Percentiles rank a stretch among this genome's conserved stretches.
Evolutionary conservation across 2,329 filamentous ascomycete species (phyloP).

Genomic region (Lithohypha guttulata): DNA sequence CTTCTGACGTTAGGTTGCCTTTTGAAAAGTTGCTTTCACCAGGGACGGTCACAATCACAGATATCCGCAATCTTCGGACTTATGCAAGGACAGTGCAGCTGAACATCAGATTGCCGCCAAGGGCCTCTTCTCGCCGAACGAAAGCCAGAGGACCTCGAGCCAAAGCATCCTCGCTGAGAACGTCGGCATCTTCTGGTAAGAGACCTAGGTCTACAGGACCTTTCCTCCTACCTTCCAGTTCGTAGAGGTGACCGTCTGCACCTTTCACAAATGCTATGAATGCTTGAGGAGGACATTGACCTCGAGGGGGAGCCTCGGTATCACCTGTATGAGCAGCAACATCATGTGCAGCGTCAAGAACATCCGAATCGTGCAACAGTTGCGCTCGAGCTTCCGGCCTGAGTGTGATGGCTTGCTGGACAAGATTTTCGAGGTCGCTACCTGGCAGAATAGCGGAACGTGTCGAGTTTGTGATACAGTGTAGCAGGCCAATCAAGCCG

Average conservation of each 20-base stretch:
- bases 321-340: slow-evolving; percentile 22
- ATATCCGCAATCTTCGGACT: not conserved
- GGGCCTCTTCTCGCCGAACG: slow-evolving; percentile 20
- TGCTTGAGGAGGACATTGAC: slow-evolving; percentile 18
- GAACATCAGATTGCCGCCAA: slow-evolving; percentile 14
- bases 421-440: slow-evolving; percentile 36
- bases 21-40: too few relatives aligned
- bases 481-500: slow-evolving; percentile 47
- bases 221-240: slow-evolving; percentile 26
- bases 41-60: too few relatives aligned
- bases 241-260: slow-evolving; percentile 26
- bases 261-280: slow-evolving; percentile 29
- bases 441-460: slow-evolving; percentile 32
- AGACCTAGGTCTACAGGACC: slow-evolving; percentile 25
- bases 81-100: slow-evolving; percentile 18
- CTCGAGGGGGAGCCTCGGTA: slow-evolving; percentile 18
- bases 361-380: slow-evolving; percentile 39
- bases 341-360: slow-evolving; percentile 20
- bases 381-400: slow-evolving; percentile 37
- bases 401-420: slow-evolving; percentile 35
- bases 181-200: slow-evolving; percentile 25
- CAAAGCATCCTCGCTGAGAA: slow-evolving; percentile 24
- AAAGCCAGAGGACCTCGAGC: slow-evolving; percentile 23
- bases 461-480: slow-evolving; percentile 42
- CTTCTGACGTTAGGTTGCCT: too few relatives aligned